Base-by-base conservation (phyloP, 352 stramenopile species). In the Globisporangium splendens region DNA sequence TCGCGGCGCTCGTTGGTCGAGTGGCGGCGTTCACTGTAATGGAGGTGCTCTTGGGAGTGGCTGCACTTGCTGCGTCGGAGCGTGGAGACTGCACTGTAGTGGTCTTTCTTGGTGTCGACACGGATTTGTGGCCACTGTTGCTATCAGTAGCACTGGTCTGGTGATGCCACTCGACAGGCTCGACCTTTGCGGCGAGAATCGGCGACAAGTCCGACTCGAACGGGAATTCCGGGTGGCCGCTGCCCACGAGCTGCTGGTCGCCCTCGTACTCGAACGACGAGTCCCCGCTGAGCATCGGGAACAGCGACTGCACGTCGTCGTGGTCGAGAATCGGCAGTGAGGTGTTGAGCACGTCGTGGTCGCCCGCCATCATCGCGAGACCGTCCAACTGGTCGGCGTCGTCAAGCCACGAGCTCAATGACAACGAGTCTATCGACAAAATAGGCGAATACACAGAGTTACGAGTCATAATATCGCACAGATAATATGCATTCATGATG, bases 131-230 rank as follows among this genome's bases (percentile, higher is more conserved):
- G 3, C 28, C 28, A 15, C 33, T 56, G 24, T 35, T 63, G 62
- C 51, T 66, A 63, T 41, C 13, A 0, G 46, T 57, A 15, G 31
- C 24, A 31, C 24, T 31, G 28, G 5, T 35, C 41, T 28, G 31
- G 24, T 33, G 17, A 17, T 41, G 43, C n/a, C 38, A n/a, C 49
- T 49, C 10, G 21, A 59, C 21, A 24, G 60, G 50, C 63, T 63
- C 50, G 3, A 55, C 46, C 43, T 53, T 77, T 39, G 72, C 63
- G 28, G 70, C 73, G 6, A 83, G 46, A 68, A 90, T 86, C 17
- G 77, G 79, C n/a, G 73, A 87, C 24, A 87, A 22, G 13, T 86
- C 73, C 12, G 65, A 62, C 31, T 81, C 65, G 8, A 84, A 76
- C 0, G 69, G 48, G 41, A 83, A 73, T 52, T 75, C 68, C 17